These are phyloP conservation scores for Aspergillus aculeatinus DNA, from an alignment of 2,329 filamentous ascomycete species.

Conservation along the genomic window DNA sequence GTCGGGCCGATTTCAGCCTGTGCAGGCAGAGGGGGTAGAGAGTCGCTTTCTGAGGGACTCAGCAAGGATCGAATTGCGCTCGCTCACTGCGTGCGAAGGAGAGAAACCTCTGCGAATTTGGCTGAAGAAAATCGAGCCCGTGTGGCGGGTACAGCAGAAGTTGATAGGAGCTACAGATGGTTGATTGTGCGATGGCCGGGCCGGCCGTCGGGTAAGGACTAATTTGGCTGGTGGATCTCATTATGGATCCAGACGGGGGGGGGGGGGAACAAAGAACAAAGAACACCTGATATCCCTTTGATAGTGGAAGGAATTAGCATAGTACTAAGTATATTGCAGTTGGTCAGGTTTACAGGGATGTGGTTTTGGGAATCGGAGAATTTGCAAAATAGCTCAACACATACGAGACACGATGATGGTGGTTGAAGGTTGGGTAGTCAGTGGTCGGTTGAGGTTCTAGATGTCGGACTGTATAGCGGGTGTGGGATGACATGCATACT, in stretches of 20 bases:
- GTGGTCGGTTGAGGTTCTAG: not conserved
- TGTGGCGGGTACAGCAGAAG: not conserved
- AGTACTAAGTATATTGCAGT: no score
- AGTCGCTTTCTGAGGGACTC: not conserved
- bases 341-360: no score
- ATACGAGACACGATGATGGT: not conserved
- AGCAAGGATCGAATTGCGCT: not conserved
- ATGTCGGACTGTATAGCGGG: not conserved
- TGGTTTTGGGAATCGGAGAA: not conserved
- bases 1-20: conserved; percentile 11
- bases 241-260: no score
- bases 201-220: not conserved
- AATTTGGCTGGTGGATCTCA: not conserved
- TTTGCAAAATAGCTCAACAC: not conserved
- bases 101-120: not conserved
- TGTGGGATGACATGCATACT: not conserved
- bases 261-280: no score
- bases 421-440: not conserved
- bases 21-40: not conserved
- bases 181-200: not conserved
- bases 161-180: not conserved
- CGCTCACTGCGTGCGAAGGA: not conserved
- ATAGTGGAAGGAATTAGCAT: no score
- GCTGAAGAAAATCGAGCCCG: not conserved
- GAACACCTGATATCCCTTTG: not conserved